Base-by-base conservation (phyloP, 768 basidiomycete species). In the Austroboletus eburneus region DNA sequence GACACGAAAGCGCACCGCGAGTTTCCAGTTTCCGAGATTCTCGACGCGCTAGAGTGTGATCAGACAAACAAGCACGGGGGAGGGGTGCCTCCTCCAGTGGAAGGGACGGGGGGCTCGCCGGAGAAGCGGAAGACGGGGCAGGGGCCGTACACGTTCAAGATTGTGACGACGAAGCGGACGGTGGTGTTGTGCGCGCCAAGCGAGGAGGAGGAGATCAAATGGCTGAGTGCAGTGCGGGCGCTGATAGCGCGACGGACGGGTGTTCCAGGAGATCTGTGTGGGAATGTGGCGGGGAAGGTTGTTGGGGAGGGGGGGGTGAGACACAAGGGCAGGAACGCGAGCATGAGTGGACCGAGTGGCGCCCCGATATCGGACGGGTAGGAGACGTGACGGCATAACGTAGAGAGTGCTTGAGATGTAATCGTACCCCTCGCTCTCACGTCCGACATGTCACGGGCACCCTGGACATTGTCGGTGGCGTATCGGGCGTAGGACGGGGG, bases 201-300 rank as follows among this genome's bases (percentile, higher is more conserved):
- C 48, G 96, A 99, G 66, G 96, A 97, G 57, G 95, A 98, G 57
- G 96, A 98, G 70, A 94, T 98, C 65, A 90, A 87, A 66, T 99
- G 96, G 96, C 73, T 99, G 39, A 92, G 93, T 42, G 92, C 95
- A 9, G 81, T 98, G 32, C 84, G 92, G 42, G 92, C 92, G 50
- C 75, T 99, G 61, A 86, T 98, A 52, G 86, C 87, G 17, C 74
- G 89, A 44, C 72, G 90, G 53, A 73, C 73, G 8, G 80, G 72
- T 9, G 68, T n/a, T n/a, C n/a, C 72, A 9, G 76, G 76, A 3
- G 69, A 67, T 21, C 71, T 78, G 1, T 76, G 78, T 50, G 79
- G 78, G 21, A 74, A 75, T 45, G 43, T 21, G 49, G 27, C 21
- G 2, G 23, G 44, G 43, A 63, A 45, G 55, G 34, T 22, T 18